These are phyloP conservation scores for Aspergillus incahuasiensis DNA, from an alignment of 495 filamentous ascomycete species.

Conservation along the genomic window DNA sequence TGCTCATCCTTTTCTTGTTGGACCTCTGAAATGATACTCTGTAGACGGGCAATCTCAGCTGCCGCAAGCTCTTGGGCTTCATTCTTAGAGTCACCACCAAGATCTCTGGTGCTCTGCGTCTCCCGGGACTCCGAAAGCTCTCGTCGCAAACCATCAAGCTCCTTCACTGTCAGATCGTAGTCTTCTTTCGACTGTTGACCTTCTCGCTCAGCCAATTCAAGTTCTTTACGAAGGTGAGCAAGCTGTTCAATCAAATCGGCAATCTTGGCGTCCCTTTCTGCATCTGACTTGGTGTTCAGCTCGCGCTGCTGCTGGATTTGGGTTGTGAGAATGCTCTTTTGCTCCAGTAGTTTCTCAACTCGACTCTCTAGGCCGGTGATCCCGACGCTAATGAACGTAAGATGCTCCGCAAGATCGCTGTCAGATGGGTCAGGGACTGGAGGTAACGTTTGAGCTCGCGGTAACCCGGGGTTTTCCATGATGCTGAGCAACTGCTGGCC, in stretches of 20 bases:
- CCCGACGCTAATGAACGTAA: constrained; percentile 56
- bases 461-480: constrained; percentile 43
- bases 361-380: constrained; percentile 67
- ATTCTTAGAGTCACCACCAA: constrained; percentile 47
- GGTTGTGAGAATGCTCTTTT: constrained; percentile 75
- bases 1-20: constrained; percentile 15
- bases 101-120: constrained; percentile 21
- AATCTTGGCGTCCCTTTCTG: constrained; percentile 51
- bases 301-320: constrained; percentile 93
- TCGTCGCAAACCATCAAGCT: constrained; percentile 43
- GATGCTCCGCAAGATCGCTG: constrained; percentile 45
- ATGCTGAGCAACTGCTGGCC: constrained; percentile 50
- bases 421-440: constrained; percentile 44
- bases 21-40: constrained; percentile 18
- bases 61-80: constrained; percentile 51
- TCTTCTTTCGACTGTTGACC: constrained; percentile 37
- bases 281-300: constrained; percentile 65
- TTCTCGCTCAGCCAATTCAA: constrained; percentile 37
- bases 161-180: constrained; percentile 39
- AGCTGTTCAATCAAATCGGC: constrained; percentile 48
- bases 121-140: constrained; percentile 26
- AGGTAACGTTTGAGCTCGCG: constrained; percentile 41
- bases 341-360: constrained; percentile 61
- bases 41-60: constrained; percentile 21
- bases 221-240: constrained; percentile 35